Evolutionary conservation across 768 basidiomycete species (phyloP), one percentile per base, ranked within the genome.

Genomic region (Suillus clintonianus): DNA sequence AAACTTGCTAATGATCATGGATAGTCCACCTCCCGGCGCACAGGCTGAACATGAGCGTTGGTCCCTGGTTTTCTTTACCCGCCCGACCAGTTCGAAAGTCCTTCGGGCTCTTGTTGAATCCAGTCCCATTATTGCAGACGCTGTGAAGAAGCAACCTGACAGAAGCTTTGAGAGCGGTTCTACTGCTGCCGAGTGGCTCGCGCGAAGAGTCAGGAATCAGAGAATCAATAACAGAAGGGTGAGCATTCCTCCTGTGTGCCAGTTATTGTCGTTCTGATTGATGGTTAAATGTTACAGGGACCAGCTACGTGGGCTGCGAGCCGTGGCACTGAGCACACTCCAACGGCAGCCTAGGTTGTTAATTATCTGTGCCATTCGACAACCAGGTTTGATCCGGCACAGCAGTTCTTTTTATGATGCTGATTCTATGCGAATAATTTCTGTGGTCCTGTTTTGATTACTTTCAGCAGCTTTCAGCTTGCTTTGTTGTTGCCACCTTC

Each of bases 41-140:
- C 90, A 92, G 72, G 76, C 76, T 2, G 71, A 77, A 8, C 72
- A 79, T 36, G 83, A 84, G 39, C 81, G 89, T 10, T 90, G 86
- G 84, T 91, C 89, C 5, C 75, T 90, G 13, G 89, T 88, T 0
- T 91, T 84, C 74, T 90, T 91, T 75, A 86, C 83, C 0, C 80
- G 90, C 24, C 89, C 89, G 0, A 84, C 83, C 8, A 82, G 88
- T 69, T 78, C 79, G 2, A 76, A 82, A 42, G 62, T 80, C 1
- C 82, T 90, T 9, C 81, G 79, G 9, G 82, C 88, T 3, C 74
- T 89, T 6, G 73, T 78, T 0, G 81, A 86, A 34, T 78, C 83
- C 8, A 89, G 88, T 62, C 67, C 77, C 0, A 61, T 83, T 2
- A 82, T 90, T 17, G 82, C 84, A 0, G 78, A 81, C 2, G 78